Base-by-base conservation (phyloP, 176 grass and related monocot species). In the Dactylis glomerata region DNA sequence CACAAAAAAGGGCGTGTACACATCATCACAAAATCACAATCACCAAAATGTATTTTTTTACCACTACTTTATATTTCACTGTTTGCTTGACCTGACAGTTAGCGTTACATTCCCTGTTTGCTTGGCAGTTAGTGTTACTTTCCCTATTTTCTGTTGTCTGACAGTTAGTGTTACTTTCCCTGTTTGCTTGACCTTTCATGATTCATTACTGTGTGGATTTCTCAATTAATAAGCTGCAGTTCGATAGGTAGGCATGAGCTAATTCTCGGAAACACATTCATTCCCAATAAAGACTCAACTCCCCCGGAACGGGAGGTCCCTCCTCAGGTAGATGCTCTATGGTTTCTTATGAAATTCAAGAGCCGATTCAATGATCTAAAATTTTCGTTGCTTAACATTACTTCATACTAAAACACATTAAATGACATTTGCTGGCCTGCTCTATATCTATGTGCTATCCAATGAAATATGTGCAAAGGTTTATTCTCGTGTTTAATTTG, bases 221-320 rank as follows among this genome's bases (percentile, higher is more conserved):
- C 42, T 41, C 58, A 54, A 79, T 83, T 83, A 88, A 90, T 88
- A 79, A 87, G 63, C 30, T 92, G 68, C 40, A 38, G 62, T 91
- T 90, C 19, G 22, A 86, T 93, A 98, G 96, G 89, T 82, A 89
- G 92, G 81, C 87, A 98, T 85, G 96, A 98, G 78, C 90, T 98
- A 79, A 92, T 87, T 80, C 82, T 98, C 38, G 96, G 96, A 72
- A 93, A 98, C 65, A 95, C 96, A 80, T 98, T 98, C 62, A 17
- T 86, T 79, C 36, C 82, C 71, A 92, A 78, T 66, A 84, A 89
- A 78, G 84, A 73, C 42, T 93, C 91, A 42, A 81, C 85, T 88
- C 88, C 92, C 23, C 93, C 87, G 22, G 62, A 61, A 31, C 37
- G 73, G 66, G 96, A 95, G 80, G 73, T 95, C 51, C 82, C 83